These are phyloP conservation scores for Ailanthus altissimus DNA, from an alignment of 345 rosid species.

Conservation along the genomic window DNA sequence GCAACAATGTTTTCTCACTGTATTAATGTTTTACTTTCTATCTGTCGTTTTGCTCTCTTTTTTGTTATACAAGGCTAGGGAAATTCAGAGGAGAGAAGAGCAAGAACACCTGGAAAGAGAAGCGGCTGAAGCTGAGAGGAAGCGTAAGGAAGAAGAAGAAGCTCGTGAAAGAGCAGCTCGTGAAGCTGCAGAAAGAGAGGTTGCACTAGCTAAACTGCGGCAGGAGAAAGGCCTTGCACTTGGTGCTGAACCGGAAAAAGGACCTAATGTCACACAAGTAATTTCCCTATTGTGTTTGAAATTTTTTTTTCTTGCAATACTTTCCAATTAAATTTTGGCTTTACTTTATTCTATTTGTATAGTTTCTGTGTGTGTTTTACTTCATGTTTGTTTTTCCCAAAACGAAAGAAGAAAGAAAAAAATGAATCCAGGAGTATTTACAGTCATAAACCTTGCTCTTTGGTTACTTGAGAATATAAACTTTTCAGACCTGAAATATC, in stretches of 20 bases:
- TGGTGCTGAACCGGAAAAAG: constrained; percentile 89
- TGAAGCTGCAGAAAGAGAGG: constrained; percentile 90
- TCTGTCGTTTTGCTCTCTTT: background rate
- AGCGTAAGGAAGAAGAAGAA: constrained; percentile 86
- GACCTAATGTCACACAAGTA: constrained; percentile 88
- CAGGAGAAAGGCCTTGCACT: constrained; percentile 87
- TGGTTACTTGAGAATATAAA: background rate
- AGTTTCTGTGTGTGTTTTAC: no score
- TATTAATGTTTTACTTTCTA: background rate
- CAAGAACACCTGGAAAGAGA: constrained; percentile 79
- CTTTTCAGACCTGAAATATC: background rate
- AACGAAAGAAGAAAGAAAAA: background rate
- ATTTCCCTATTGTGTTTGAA: constrained; percentile 15
- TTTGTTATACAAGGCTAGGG: constrained; percentile 64
- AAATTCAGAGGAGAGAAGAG: constrained; percentile 83
- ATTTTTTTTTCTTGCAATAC: background rate
- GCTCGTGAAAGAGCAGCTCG: constrained; percentile 78
- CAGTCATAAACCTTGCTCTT: background rate
- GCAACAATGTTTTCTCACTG: background rate
- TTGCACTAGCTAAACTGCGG: constrained; percentile 69
- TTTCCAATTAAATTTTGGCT: background rate
- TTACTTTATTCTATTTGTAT: no score
- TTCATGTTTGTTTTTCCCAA: no score
- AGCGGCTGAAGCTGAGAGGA: constrained; percentile 93
- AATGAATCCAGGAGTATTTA: background rate